Percentiles rank a stretch among this genome's conserved stretches.
Evolutionary conservation across 306 rosid genomes (phyloP).

Genomic region (Vicia faba): DNA sequence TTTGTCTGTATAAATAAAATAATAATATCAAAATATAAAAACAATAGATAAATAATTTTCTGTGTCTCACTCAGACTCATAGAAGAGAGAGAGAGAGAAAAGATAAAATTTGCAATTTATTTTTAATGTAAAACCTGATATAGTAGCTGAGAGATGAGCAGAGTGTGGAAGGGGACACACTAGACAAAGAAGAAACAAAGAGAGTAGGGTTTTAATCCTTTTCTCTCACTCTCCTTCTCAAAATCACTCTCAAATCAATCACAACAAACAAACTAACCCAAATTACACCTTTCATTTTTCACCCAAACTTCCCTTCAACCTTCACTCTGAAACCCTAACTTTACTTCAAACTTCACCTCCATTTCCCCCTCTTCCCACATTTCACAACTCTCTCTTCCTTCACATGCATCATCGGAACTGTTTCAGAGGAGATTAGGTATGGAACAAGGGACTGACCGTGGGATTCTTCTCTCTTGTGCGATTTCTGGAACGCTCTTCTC

Average conservation of each 20-base stretch:
- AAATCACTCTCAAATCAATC: neutral
- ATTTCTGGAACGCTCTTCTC: slow-evolving; percentile 90
- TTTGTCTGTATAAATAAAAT: neutral
- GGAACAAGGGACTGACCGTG: slow-evolving; percentile 75
- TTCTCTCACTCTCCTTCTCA: too few species aligned
- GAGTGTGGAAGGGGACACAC: neutral
- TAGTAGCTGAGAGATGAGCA: neutral
- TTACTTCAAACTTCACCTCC: neutral
- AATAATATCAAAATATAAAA: neutral
- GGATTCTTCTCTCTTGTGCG: slow-evolving; percentile 70
- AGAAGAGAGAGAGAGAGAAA: neutral
- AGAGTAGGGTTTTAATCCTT: neutral
- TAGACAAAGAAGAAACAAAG: neutral
- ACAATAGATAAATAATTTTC: neutral
- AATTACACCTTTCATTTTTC: neutral
- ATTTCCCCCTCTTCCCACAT: slow-evolving; percentile 40
- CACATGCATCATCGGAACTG: slow-evolving; percentile 4
- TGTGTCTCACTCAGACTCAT: neutral
- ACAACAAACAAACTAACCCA: neutral
- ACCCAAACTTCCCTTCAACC: neutral
- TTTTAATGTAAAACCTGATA: neutral
- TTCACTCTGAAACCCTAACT: neutral
- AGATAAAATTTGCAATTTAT: neutral
- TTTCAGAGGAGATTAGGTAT: slow-evolving; percentile 34
- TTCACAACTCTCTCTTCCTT: slow-evolving; percentile 25